Conservation (phyloP, 1,284 basidiomycete species). For the Ceratobasidium sp. region DNA sequence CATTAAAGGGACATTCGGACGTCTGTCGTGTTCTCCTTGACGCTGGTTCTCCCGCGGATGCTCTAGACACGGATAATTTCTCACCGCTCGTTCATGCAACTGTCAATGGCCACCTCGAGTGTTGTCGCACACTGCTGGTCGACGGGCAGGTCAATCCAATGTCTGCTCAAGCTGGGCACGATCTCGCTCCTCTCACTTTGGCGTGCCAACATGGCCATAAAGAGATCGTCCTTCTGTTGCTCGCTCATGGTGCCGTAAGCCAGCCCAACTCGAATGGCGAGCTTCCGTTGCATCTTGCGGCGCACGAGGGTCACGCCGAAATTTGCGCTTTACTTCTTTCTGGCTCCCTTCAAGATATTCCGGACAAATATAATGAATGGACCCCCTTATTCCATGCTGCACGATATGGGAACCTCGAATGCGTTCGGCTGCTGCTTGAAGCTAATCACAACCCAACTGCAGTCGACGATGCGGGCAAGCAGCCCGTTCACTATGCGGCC, state of each 20-base stretch:
- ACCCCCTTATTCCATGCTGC: slow-evolving; percentile 97
- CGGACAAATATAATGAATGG: slow-evolving; percentile 98
- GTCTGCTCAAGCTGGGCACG: slow-evolving; percentile 64
- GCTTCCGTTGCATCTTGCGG: slow-evolving; percentile 97
- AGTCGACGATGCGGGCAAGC: slow-evolving; percentile 87
- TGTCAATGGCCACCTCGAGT: slow-evolving; percentile 83
- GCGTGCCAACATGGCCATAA: slow-evolving; percentile 92
- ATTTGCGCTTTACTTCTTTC: slow-evolving; percentile 83
- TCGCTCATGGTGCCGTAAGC: slow-evolving; percentile 81
- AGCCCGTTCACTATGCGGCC: slow-evolving; percentile 93
- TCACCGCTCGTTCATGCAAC: slow-evolving; percentile 94
- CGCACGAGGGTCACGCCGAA: slow-evolving; percentile 90
- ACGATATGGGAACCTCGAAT: slow-evolving; percentile 83
- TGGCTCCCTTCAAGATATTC: slow-evolving; percentile 84
- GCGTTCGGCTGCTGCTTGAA: slow-evolving; percentile 80
- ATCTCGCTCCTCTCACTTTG: slow-evolving; percentile 88
- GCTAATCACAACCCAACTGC: slow-evolving; percentile 80
- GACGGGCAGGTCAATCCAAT: slow-evolving; percentile 66
- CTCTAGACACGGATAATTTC: slow-evolving; percentile 93
- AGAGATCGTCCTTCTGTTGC: slow-evolving; percentile 82
- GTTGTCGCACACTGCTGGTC: slow-evolving; percentile 81
- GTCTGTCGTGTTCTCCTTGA: slow-evolving; percentile 84
- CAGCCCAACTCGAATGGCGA: slow-evolving; percentile 93
- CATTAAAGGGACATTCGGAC: slow-evolving; percentile 87
- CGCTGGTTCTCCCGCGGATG: slow-evolving; percentile 71